A percentile compares a stretch with the other conserved stretches of the same genome.
phyloP scores from a whole-genome alignment of 768 basidiomycete species.

The Amanita phalloides region DNA sequence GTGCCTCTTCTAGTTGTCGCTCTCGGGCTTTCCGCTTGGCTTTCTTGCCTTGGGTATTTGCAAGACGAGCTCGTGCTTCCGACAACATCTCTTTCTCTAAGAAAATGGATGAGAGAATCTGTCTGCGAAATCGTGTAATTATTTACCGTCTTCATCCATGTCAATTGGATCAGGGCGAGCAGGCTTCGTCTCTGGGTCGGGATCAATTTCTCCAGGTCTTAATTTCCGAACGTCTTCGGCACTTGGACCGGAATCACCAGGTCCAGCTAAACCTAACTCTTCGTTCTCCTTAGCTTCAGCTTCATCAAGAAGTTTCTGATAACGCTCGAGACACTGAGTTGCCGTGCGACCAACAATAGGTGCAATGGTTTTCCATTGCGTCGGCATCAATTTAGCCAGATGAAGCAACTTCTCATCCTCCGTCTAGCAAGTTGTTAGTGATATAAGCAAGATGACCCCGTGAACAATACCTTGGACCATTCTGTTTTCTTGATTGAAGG shows the following conservation, averaged over 20 bases:
- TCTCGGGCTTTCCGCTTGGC: conserved; percentile 98
- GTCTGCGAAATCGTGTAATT: not conserved
- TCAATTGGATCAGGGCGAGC: conserved; percentile 98
- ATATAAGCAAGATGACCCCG: not conserved
- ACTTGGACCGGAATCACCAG: conserved; percentile 74
- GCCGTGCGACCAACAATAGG: conserved; percentile 98
- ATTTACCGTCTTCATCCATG: conserved; percentile 96
- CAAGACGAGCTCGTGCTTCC: conserved; percentile 93
- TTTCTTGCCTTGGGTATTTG: conserved; percentile 99
- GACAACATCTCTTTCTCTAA: conserved; percentile 99
- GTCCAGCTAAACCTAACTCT: conserved; percentile 85
- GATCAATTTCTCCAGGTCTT: conserved; percentile 95
- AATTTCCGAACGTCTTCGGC: conserved; percentile 89
- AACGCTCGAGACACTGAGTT: conserved; percentile 94
- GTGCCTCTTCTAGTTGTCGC: conserved; percentile 92
- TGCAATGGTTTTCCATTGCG: conserved; percentile 98
- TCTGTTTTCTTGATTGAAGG: conserved; percentile 99
- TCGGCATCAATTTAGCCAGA: conserved; percentile 97
- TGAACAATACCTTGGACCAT: conserved; percentile 80
- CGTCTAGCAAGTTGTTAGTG: conserved; percentile 35
- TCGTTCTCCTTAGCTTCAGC: conserved; percentile 95
- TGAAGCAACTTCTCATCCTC: conserved; percentile 98
- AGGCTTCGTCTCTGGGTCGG: conserved; percentile 97
- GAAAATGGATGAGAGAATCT: conserved; percentile 3
- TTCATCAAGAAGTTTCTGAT: conserved; percentile 96